Percentiles rank a stretch among this genome's conserved stretches.
phyloP scores from a whole-genome alignment of 495 filamentous ascomycete genomes.

The Penicillium samsonianum region DNA sequence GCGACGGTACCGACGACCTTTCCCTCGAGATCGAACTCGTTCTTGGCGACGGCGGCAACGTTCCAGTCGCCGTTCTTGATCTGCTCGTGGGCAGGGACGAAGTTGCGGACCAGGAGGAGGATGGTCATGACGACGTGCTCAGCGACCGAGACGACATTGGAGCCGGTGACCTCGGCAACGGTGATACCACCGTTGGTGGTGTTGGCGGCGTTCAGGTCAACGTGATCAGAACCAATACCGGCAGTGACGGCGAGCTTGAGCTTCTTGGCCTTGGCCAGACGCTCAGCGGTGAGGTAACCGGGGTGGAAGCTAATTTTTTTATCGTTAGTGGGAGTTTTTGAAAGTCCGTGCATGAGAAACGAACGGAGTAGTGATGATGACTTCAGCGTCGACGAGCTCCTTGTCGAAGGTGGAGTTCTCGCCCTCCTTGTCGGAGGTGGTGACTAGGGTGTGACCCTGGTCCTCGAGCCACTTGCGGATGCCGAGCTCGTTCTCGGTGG shows the following conservation, averaged over 20 bases:
- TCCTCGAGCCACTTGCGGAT: conserved; percentile 95
- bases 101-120: conserved; percentile 94
- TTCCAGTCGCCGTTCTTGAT: conserved; percentile 89
- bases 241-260: conserved; percentile 96
- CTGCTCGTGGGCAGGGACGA: conserved; percentile 95
- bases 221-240: conserved; percentile 96
- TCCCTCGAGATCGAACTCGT: conserved; percentile 94
- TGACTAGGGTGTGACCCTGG: conserved; percentile 91
- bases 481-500: conserved; percentile 97
- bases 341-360: conserved; percentile 30
- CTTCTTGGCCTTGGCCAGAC: conserved; percentile 96
- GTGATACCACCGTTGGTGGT: conserved; percentile 97
- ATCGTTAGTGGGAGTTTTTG: conserved; percentile 19
- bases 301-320: conserved; percentile 90
- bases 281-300: conserved; percentile 94
- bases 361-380: conserved; percentile 99
- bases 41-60: conserved; percentile 93
- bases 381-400: conserved; percentile 92
- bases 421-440: conserved; percentile 96
- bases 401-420: conserved; percentile 91
- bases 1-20: conserved; percentile 98
- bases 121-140: conserved; percentile 99
- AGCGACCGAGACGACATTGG: conserved; percentile 86
- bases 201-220: conserved; percentile 96
- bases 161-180: conserved; percentile 95